Conservation (phyloP, 495 filamentous ascomycete species). For the Penicillium maclennaniae region DNA sequence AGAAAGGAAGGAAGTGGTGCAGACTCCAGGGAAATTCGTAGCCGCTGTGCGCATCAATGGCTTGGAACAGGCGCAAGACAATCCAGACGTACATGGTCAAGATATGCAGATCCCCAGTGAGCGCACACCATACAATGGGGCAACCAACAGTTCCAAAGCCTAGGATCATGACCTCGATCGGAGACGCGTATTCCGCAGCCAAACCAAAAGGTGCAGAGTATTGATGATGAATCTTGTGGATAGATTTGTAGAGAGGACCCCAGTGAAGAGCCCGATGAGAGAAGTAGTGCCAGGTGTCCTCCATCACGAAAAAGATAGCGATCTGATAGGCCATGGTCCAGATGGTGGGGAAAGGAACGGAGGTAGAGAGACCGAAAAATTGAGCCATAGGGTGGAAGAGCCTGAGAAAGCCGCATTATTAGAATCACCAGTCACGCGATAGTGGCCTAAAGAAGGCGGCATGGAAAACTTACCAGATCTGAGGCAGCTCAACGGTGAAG, state of each 20-base stretch:
- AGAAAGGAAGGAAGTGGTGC: conserved; percentile 94
- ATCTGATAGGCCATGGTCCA: conserved; percentile 91
- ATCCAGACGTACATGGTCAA: conserved; percentile 99
- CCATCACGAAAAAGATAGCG: conserved; percentile 87
- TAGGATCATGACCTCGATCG: conserved; percentile 96
- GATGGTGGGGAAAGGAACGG: conserved; percentile 81
- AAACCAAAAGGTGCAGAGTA: conserved; percentile 97
- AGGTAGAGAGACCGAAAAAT: conserved; percentile 82
- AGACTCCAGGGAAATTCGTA: conserved; percentile 98
- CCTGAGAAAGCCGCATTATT: conserved; percentile 28
- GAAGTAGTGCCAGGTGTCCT: conserved; percentile 99
- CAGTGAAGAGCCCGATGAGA: conserved; percentile 92
- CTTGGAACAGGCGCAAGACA: conserved; percentile 86
- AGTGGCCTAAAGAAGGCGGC: background rate
- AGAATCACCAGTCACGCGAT: background rate
- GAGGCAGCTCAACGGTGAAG: conserved; percentile 94
- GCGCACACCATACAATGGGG: conserved; percentile 79
- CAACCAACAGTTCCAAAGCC: conserved; percentile 82
- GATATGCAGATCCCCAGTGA: conserved; percentile 86
- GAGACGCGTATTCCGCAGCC: conserved; percentile 95
- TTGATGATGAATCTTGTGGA: conserved; percentile 98
- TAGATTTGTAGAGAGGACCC: conserved; percentile 86
- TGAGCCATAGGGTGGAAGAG: conserved; percentile 98
- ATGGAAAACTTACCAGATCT: conserved; percentile 69
- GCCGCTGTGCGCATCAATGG: conserved; percentile 94